These are phyloP conservation scores for Dendryphion nanum DNA, from an alignment of 2,329 filamentous ascomycete species.

Conservation along the genomic window DNA sequence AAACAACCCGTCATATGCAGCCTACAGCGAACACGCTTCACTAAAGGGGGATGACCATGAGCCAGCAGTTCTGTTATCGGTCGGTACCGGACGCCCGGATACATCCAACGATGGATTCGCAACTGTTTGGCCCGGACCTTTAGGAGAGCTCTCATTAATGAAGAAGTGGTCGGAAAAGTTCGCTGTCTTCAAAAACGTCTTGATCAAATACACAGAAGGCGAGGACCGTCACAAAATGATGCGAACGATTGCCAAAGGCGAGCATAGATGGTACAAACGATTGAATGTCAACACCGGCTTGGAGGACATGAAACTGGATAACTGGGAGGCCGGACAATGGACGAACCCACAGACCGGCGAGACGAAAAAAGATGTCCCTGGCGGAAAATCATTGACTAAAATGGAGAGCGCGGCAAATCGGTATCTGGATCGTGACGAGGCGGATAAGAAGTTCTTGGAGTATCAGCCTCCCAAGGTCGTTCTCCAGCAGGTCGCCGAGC, in stretches of 20 bases:
- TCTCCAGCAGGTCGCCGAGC: constrained; percentile 48
- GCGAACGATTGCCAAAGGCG: constrained; percentile 46
- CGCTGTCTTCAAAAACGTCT: constrained; percentile 49
- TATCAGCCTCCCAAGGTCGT: constrained; percentile 47
- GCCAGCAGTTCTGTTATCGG: constrained; percentile 43
- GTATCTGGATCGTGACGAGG: constrained; percentile 42
- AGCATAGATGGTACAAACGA: constrained; percentile 52
- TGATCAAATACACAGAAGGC: constrained; percentile 54
- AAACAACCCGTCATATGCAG: constrained; percentile 51
- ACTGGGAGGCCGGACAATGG: constrained; percentile 46
- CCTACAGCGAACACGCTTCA: constrained; percentile 47
- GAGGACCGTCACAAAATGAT: constrained; percentile 49
- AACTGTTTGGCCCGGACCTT: constrained; percentile 45
- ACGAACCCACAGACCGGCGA: constrained; percentile 29
- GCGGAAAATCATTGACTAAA: constrained; percentile 42
- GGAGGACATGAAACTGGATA: constrained; percentile 47
- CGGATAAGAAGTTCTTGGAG: constrained; percentile 29
- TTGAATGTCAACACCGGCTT: constrained; percentile 48
- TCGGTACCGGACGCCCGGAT: not conserved
- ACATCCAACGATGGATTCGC: constrained; percentile 26
- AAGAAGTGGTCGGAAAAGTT: constrained; percentile 49
- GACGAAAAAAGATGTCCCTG: constrained; percentile 32
- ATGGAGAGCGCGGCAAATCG: constrained; percentile 45
- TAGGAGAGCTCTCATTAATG: constrained; percentile 41
- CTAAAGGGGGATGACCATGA: constrained; percentile 44